Evolutionary conservation across 1,284 basidiomycete species (phyloP), one percentile per base, ranked within the genome.

Genomic region (Ganoderma multipileum): DNA sequence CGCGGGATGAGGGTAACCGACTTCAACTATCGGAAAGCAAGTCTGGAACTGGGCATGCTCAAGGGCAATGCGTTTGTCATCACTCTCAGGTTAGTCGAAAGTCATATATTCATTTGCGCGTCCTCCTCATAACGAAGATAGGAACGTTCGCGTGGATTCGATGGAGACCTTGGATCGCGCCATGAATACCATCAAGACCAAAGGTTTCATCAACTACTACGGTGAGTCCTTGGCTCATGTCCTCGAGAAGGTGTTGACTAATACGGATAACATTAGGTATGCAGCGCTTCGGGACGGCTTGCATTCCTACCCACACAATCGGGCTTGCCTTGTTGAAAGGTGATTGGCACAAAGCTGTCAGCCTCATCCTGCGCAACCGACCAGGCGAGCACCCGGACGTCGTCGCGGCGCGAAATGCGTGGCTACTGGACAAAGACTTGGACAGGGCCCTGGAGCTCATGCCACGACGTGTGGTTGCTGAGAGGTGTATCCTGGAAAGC

Each of bases 161-260:
- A 82, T 84, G 70, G 89, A 92, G 50, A 89, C 87, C 0, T 84
- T 99, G 58, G 89, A 95, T 72, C 84, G 85, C 67, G 92, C 93
- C 0, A 87, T 99, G 86, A 84, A 87, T n/a, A 91, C 89, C 2
- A 86, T 99, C 65, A 93, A 95, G 79, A 83, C 87, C 60, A 89
- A 89, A 65, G 98, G 98, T 0, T 99, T 99, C 80, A 94, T 99
- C 80, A 99, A 99, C 80, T 99, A 98, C 78, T 99, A 98, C 78
- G 97, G 95, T 93, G 81, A 57, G 78, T 54, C 11, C 52, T 42
- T 5, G 14, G 14, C 4, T 16, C 12, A 26, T n/a, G 38, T 26
- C 23, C n/a, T 60, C 11, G 14, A 39, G 7, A 65, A 65, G 20
- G 55, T 47, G 65, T 16, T 36, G 23, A 50, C 65, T 6, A 36